Evolutionary conservation across 108 stramenopile species (phyloP).

Genomic region (Epipyxis sp.): DNA sequence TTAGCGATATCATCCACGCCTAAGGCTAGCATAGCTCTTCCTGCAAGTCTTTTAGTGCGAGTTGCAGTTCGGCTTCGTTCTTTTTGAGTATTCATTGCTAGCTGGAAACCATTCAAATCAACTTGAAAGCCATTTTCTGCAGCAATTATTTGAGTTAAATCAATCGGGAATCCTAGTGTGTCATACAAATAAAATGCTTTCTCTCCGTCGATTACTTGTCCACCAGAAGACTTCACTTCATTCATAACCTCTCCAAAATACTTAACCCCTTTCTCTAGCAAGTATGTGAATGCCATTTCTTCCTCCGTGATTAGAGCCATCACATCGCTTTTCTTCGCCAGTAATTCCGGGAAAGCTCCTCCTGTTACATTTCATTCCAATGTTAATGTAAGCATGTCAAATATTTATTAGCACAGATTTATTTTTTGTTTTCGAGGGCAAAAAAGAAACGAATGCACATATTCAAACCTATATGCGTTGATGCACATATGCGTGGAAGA

Average conservation of each 20-base stretch:
- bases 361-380: too few relatives aligned
- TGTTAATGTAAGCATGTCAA: too few relatives aligned
- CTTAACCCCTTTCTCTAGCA: slow-evolving; percentile 51
- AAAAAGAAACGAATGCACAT: too few relatives aligned
- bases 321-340: slow-evolving; percentile 39
- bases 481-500: too few relatives aligned
- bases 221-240: slow-evolving; percentile 29
- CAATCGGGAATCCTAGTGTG: slow-evolving; percentile 54
- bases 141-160: slow-evolving; percentile 52
- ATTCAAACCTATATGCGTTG: too few relatives aligned
- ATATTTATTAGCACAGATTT: too few relatives aligned
- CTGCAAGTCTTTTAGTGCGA: background rate
- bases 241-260: slow-evolving; percentile 43
- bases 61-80: slow-evolving; percentile 39
- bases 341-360: slow-evolving; percentile 42
- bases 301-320: slow-evolving; percentile 44
- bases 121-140: slow-evolving; percentile 38
- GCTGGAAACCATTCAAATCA: slow-evolving; percentile 37
- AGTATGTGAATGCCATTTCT: slow-evolving; percentile 46
- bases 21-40: slow-evolving; percentile 21
- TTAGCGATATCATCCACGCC: background rate
- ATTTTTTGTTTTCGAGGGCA: too few relatives aligned
- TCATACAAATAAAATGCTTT: slow-evolving; percentile 52
- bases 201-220: slow-evolving; percentile 39
- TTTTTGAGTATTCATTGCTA: slow-evolving; percentile 40